These are phyloP conservation scores for Lojkania enalia DNA, from an alignment of 2,329 filamentous ascomycete genomes.

Conservation along the genomic window DNA sequence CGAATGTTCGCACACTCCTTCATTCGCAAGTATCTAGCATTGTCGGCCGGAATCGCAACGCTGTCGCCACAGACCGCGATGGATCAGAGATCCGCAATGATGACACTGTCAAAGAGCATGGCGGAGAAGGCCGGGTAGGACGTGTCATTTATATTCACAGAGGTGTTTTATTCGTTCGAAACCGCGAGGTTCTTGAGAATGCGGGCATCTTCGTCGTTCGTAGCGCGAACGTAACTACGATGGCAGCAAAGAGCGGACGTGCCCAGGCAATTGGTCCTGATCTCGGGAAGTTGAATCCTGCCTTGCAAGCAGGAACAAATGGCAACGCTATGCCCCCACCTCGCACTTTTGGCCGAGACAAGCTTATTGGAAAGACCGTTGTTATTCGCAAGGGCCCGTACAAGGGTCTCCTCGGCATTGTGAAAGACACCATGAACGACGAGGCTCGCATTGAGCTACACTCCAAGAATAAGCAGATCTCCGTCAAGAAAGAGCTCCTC, in stretches of 20 bases:
- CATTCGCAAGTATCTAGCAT: constrained; percentile 92
- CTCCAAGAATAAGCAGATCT: constrained; percentile 89
- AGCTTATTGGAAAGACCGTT: constrained; percentile 87
- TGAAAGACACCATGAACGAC: constrained; percentile 89
- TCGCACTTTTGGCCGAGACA: constrained; percentile 75
- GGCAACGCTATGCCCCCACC: constrained; percentile 66
- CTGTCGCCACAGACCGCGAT: constrained; percentile 89
- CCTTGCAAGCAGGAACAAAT: constrained; percentile 62
- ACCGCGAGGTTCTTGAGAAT: constrained; percentile 81
- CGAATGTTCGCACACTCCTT: constrained; percentile 77
- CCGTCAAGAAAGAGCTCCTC: constrained; percentile 79
- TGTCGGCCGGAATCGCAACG: constrained; percentile 77
- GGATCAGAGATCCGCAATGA: constrained; percentile 90
- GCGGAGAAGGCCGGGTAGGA: constrained; percentile 81
- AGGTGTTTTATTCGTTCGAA: constrained; percentile 89
- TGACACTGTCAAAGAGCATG: constrained; percentile 88
- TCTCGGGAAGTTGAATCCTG: constrained; percentile 89
- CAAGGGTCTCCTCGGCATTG: constrained; percentile 91
- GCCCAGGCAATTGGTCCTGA: constrained; percentile 74
- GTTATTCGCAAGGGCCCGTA: constrained; percentile 83
- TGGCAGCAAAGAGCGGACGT: constrained; percentile 91
- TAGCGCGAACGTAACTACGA: constrained; percentile 81
- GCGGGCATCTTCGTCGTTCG: constrained; percentile 87
- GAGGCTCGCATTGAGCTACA: constrained; percentile 90
- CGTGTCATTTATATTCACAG: constrained; percentile 93